Evolutionary conservation across 169 alveolate species (phyloP).

Genomic region (Cardiosporidium cionae): DNA sequence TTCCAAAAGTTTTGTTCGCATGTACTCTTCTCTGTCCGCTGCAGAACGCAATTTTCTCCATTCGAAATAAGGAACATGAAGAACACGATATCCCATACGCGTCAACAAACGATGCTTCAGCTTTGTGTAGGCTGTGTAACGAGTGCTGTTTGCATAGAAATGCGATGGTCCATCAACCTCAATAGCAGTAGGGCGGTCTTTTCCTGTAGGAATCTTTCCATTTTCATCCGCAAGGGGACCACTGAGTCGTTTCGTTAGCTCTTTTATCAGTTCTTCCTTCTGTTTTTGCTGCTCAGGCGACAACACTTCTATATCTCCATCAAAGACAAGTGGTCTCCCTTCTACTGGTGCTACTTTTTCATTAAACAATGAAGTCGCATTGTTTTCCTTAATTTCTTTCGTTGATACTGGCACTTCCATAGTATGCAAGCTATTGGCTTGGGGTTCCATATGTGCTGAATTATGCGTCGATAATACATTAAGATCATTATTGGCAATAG

Average conservation of each 20-base stretch:
- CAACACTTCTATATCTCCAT: conserved; percentile 20
- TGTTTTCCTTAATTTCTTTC: too few species aligned
- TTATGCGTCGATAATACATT: too few species aligned
- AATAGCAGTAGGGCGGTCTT: conserved; percentile 67
- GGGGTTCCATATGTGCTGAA: too few species aligned
- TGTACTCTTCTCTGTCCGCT: conserved; percentile 78
- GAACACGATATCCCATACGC: conserved; percentile 73
- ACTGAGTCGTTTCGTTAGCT: conserved; percentile 31
- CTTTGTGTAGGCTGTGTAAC: conserved; percentile 66
- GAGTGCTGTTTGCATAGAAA: conserved; percentile 74
- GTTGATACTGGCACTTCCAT: too few species aligned
- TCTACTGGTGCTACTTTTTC: not conserved
- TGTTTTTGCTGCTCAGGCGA: conserved; percentile 37
- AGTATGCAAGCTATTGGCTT: too few species aligned
- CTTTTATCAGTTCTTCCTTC: conserved; percentile 44
- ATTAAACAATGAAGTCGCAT: too few species aligned
- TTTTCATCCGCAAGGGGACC: conserved; percentile 58
- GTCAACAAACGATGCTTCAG: conserved; percentile 80
- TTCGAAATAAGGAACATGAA: conserved; percentile 67
- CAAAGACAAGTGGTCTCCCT: conserved; percentile 1
- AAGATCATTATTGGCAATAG: too few species aligned
- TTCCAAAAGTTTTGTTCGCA: conserved; percentile 71
- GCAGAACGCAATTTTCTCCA: conserved; percentile 61
- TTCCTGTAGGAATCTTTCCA: conserved; percentile 57
- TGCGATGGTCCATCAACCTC: conserved; percentile 89